Base-by-base conservation (phyloP, 164 flowering plant genomes). In the Akebia trifoliata region DNA sequence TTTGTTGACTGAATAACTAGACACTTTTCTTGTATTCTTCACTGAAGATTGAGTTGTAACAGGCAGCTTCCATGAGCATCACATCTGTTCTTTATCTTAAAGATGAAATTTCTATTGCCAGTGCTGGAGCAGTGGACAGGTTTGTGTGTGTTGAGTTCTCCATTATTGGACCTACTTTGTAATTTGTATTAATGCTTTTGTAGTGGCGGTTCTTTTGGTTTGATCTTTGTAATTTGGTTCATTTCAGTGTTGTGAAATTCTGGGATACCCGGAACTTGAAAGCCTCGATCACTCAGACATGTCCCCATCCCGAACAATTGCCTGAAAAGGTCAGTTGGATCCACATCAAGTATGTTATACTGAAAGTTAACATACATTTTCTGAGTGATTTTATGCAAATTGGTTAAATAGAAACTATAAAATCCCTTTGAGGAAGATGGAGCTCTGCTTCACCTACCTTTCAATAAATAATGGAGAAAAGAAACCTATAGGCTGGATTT, bases 91-190 rank as follows among this genome's bases (percentile, higher is more conserved):
- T 93, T 58, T 85, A 79, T 74, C 84, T 93, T 32, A 84, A 81
- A 64, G 97, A 93, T 71, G 96, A 80, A 69, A 63, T 82, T 46
- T 81, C 97, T 35, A 70, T 90, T 65, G 99, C 97, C 18, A 87
- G 89, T 57, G 97, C 96, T 38, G 96, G 97, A 69, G 94, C 96
- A 53, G 93, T 78, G 34, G 95, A 85, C 75, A 85, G 96, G 99
- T 87, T 37, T 9, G 53, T 56, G 1, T 46, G 10, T 43, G n/a
- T 24, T n/a, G 17, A 12, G 37, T 47, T 9, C 25, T 49, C 26
- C 37, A 43, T 26, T 15, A 17, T 48, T 34, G 28, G 35, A 57
- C 12, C 17, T 6, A 10, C 15, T 29, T 50, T 22, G 37, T 5
- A 10, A 20, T 14, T 53, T 22, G 9, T 9, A 34, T 14, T 8